phyloP scores from a whole-genome alignment of 2,329 filamentous ascomycete species.

The Escovopsis weberi region DNA sequence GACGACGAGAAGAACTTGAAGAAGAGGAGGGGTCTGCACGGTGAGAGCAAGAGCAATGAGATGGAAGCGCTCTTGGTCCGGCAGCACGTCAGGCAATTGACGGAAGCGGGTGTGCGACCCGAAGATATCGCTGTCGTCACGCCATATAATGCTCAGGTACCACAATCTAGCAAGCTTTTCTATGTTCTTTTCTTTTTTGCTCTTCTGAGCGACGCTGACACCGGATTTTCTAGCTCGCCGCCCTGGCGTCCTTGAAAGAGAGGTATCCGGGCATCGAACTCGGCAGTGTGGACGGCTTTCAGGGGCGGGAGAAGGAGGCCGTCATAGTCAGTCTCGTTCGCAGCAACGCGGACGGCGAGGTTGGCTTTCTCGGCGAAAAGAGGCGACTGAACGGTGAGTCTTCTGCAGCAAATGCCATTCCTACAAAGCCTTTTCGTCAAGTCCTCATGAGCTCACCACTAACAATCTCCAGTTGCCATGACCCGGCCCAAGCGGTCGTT shows the following conservation, averaged over 20 bases:
- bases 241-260: slow-evolving; percentile 70
- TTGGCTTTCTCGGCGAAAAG: slow-evolving; percentile 88
- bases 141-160: slow-evolving; percentile 84
- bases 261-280: slow-evolving; percentile 74
- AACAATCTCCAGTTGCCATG: slow-evolving; percentile 76
- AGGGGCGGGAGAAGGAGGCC: slow-evolving; percentile 92
- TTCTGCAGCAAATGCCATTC: slow-evolving; percentile 1
- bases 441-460: not conserved
- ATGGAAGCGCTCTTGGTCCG: slow-evolving; percentile 74
- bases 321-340: slow-evolving; percentile 88
- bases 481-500: slow-evolving; percentile 84
- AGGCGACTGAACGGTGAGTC: slow-evolving; percentile 74
- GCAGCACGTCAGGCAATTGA: slow-evolving; percentile 59
- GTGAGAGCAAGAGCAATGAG: slow-evolving; percentile 75
- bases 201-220: slow-evolving; percentile 2
- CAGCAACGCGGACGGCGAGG: slow-evolving; percentile 74
- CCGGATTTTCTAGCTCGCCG: slow-evolving; percentile 42
- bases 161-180: slow-evolving; percentile 1
- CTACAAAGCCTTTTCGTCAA: not conserved
- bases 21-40: slow-evolving; percentile 30
- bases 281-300: slow-evolving; percentile 95
- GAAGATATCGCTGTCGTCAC: slow-evolving; percentile 89
- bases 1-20: slow-evolving; percentile 26
- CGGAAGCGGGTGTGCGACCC: slow-evolving; percentile 64
- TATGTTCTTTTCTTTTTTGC: no score